Conservation (phyloP, 75 land plant genomes). For the Gnetum montanum region DNA sequence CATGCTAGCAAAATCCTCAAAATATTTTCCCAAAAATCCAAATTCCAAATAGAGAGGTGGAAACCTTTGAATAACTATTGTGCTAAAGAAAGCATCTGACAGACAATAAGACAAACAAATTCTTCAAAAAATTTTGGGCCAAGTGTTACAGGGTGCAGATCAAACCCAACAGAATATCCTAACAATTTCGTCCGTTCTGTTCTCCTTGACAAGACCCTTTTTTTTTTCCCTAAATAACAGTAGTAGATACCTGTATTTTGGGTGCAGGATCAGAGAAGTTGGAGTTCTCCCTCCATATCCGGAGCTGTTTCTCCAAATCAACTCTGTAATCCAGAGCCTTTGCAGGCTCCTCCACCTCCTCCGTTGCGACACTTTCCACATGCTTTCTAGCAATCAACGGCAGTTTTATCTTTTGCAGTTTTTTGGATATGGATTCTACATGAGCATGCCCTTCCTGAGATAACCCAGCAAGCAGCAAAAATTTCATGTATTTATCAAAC, state of each 20-base stretch:
- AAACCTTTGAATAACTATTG: too few species aligned
- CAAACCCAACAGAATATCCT: neutral
- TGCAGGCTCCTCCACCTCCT: constrained; percentile 6
- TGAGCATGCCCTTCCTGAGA: constrained; percentile 4
- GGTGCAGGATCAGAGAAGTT: constrained; percentile 63
- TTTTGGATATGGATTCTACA: neutral
- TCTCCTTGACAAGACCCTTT: too few species aligned
- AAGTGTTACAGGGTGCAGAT: neutral
- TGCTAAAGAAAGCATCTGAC: too few species aligned
- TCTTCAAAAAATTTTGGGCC: too few species aligned
- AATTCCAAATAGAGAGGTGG: too few species aligned
- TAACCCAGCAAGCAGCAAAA: neutral
- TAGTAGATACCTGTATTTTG: constrained; percentile 44
- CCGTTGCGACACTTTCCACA: neutral
- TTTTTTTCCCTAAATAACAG: too few species aligned
- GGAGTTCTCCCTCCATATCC: constrained; percentile 65
- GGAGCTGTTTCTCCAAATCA: constrained; percentile 52
- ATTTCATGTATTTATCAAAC: neutral
- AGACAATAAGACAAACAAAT: too few species aligned
- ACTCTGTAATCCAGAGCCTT: constrained; percentile 3
- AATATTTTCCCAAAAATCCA: too few species aligned
- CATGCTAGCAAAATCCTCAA: too few species aligned
- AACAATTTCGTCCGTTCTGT: neutral
- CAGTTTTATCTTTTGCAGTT: constrained; percentile 1
- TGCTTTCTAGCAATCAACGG: neutral